Base-by-base conservation (phyloP, 441 rosid species). In the Rhodomyrtus psidioides region DNA sequence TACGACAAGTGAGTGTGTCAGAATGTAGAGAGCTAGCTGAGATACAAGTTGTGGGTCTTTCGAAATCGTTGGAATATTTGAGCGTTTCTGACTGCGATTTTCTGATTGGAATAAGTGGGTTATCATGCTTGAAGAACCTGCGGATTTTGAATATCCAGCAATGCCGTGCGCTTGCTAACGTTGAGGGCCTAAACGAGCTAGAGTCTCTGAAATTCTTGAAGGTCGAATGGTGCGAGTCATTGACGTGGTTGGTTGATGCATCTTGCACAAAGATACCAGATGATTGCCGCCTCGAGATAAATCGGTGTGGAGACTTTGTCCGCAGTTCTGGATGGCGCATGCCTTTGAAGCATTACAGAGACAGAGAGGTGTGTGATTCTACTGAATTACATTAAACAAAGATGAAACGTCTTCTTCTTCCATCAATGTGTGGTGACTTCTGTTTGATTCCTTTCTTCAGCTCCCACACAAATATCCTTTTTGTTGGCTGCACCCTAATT, bases 241-340 rank as follows among this genome's bases (percentile, higher is more conserved):
- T 60, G 70, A 28, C 12, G 8, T 4, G 21, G 42, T 28, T 28
- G 23, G 28, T 28, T 16, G 74, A 60, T 28, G 23, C 23, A 60
- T 60, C 42, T 60, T 15, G 74, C 42, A 60, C 42, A 60, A 60
- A 60, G 1, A 60, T 28, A 28, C 42, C 12, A 60, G 42, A 16
- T 7, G 0, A 60, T 28, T 60, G 39, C 74, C 0, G 0, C 0
- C 1, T 0, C 21, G 0, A 3, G 0, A 28, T 15, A 60, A 0
- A 0, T 2, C 2, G 0, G 0, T 3, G 74, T 28, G 74, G 42
- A 28, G 23, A 15, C 39, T 4, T 3, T 7, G 8, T 60, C 23
- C 7, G 3, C 27, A 21, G 7, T 7, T 51, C 1, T 13, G 16
- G 5, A 12, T 5, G 16, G 53, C 0, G 5, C 1, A 51, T 51